Evolutionary conservation across 208 protist genomes (phyloP).

Genomic region (Tritrichomonas foetus): DNA sequence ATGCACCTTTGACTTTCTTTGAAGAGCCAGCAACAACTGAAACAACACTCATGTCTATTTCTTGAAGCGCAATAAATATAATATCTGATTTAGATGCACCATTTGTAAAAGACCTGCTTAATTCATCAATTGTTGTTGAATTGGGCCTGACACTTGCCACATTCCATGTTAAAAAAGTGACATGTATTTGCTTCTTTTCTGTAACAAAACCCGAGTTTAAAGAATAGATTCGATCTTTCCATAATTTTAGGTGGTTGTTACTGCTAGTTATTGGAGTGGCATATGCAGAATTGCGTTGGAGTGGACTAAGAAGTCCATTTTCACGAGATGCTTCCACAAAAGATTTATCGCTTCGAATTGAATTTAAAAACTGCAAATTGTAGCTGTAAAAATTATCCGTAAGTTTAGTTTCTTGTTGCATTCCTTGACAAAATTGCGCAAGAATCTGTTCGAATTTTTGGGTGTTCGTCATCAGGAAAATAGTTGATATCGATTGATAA

Average conservation of each 20-base stretch:
- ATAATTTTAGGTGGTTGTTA: neutral
- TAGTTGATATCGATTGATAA: too few relatives aligned
- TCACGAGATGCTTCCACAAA: too few relatives aligned
- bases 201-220: neutral
- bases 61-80: slow-evolving; percentile 37
- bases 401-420: too few relatives aligned
- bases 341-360: too few relatives aligned
- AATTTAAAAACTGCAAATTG: too few relatives aligned
- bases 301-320: too few relatives aligned
- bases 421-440: too few relatives aligned
- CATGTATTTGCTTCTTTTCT: neutral
- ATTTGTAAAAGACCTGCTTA: neutral
- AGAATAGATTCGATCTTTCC: neutral
- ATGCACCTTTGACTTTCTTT: neutral
- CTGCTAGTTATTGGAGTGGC: neutral
- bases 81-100: neutral
- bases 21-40: neutral
- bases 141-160: neutral
- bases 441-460: too few relatives aligned
- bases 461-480: too few relatives aligned
- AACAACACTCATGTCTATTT: slow-evolving; percentile 21
- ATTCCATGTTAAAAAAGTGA: slow-evolving; percentile 12
- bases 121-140: neutral
- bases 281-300: neutral
- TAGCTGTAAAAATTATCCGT: too few relatives aligned